Base-by-base conservation (phyloP, 2,329 filamentous ascomycete species). In the Botrytis galanthina region DNA sequence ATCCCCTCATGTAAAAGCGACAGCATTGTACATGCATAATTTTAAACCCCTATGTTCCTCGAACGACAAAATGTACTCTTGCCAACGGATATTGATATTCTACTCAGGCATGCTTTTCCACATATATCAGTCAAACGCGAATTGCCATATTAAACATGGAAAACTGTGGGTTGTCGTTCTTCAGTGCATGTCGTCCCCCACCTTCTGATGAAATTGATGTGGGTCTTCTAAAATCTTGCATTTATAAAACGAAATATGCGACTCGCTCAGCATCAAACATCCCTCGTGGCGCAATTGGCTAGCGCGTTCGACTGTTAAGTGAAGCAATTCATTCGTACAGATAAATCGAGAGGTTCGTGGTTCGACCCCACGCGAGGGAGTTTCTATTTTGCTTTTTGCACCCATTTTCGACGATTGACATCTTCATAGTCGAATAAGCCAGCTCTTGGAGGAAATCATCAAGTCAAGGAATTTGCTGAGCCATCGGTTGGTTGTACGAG, bases 201-300 rank as follows among this genome's bases (percentile, higher is more conserved):
- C 64, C 64, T 39, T 51, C 44, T 67, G 48, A 22, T 54, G 32
- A 16, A 26, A 54, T 48, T 67, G 26, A 29, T 54, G 46, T 67
- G 64, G 46, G 64, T 54, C 64, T 54, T n/a, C 29, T 29, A 2
- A 10, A 8, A 8, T 16, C 8, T 39, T 22, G 46, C 1, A 26
- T 20, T 20, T 67, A 67, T 67, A 51, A 5, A 29, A 54, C 10
- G 8, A 4, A 37, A 39, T 22, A 29, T 22, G 14, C 1, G 3
- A 0, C 0, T 35, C 8, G 46, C 1, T n/a, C 32, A 39, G 3
- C 46, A 67, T 67, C 46, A 67, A 67, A 54, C 44, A 70, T 70
- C 51, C 67, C 67, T 70, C 67, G 67, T 70, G 67, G 67, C 67
- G 67, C 67, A 68, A 68, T 68, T 68, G 64, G 64, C 64, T 68